These are phyloP conservation scores for Pyrenophora teres DNA, from an alignment of 2,329 filamentous ascomycete species.

Conservation along the genomic window DNA sequence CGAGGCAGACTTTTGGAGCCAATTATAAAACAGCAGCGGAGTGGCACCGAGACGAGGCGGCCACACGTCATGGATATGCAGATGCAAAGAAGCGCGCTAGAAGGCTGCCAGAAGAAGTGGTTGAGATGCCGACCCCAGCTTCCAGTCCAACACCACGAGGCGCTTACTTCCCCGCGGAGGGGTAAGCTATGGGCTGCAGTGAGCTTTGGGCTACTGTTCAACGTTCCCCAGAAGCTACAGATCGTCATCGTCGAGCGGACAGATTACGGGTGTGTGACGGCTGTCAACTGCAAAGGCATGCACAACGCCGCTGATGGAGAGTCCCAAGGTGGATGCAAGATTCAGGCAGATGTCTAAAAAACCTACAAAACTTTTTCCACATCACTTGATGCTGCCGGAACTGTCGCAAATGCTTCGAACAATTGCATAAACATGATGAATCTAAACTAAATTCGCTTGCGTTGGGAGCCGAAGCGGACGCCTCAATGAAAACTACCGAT, in stretches of 20 bases:
- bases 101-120: constrained; percentile 26
- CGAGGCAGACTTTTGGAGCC: constrained; percentile 4
- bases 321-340: neutral
- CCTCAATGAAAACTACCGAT: constrained; percentile 2
- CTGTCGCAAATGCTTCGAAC: neutral
- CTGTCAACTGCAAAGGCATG: neutral
- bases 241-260: neutral
- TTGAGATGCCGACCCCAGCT: constrained; percentile 16
- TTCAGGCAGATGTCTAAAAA: too few species aligned
- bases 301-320: neutral
- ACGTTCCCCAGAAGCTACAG: neutral
- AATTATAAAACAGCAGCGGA: constrained; percentile 4
- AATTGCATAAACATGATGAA: neutral
- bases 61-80: constrained; percentile 4
- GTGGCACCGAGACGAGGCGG: neutral
- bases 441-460: neutral
- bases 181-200: neutral
- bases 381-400: neutral
- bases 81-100: constrained; percentile 29
- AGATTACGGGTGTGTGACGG: too few species aligned
- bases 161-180: constrained; percentile 2
- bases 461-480: constrained; percentile 12
- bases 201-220: neutral
- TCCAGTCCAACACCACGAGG: neutral
- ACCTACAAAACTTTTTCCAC: neutral